phyloP scores from a whole-genome alignment of 2,329 filamentous ascomycete species.

The Metarhizium anisopliae region DNA sequence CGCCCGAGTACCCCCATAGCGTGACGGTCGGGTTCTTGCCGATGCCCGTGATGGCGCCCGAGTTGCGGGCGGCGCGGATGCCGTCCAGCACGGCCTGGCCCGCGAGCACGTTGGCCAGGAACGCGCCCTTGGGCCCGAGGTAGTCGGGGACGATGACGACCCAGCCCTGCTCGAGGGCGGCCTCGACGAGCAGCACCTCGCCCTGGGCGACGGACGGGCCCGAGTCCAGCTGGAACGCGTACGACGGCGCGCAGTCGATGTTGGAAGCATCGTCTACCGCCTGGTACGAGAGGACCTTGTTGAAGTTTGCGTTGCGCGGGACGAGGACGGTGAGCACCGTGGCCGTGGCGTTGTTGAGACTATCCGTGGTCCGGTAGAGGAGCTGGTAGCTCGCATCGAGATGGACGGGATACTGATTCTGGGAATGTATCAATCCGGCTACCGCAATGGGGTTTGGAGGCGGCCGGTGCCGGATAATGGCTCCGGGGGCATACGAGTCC shows the following conservation, averaged over 20 bases:
- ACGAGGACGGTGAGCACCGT: constrained; percentile 30
- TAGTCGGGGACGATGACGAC: constrained; percentile 39
- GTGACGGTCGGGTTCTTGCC: constrained; percentile 23
- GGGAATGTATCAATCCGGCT: no score
- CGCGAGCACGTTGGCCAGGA: constrained; percentile 28
- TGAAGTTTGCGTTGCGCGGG: constrained; percentile 20
- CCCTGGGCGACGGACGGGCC: constrained; percentile 18
- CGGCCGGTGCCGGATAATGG: constrained; percentile 1
- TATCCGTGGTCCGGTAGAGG: constrained; percentile 30
- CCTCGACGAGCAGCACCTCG: constrained; percentile 14
- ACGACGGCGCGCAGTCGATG: constrained; percentile 24
- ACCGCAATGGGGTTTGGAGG: not conserved
- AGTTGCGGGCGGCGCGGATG: constrained; percentile 29
- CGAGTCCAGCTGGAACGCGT: constrained; percentile 12
- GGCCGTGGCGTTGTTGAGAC: constrained; percentile 22
- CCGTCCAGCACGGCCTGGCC: constrained; percentile 34
- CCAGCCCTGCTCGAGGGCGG: constrained; percentile 32
- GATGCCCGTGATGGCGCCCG: constrained; percentile 19
- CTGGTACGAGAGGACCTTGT: constrained; percentile 31
- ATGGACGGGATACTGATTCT: not conserved
- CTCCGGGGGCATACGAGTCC: not conserved
- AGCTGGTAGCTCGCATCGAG: constrained; percentile 21
- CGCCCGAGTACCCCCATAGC: constrained; percentile 32
- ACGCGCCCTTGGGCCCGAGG: constrained; percentile 33
- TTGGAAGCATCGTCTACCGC: constrained; percentile 29